Evolutionary conservation across 768 basidiomycete genomes (phyloP), one percentile per base, ranked within the genome.

Genomic region (Rhizopogon sp.): DNA sequence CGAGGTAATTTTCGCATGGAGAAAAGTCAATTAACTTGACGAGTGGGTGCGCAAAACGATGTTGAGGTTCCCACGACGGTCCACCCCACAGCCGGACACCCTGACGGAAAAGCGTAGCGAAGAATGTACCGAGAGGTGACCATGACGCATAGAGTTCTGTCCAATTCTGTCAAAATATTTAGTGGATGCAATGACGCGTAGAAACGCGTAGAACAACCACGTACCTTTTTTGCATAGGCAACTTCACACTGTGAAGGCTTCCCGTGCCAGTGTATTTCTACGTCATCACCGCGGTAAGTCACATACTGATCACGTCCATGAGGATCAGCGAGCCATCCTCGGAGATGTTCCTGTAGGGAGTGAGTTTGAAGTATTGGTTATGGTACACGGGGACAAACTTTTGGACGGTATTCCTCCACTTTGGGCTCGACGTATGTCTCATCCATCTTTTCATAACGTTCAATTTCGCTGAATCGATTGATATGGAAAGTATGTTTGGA

Each of bases 11-110:
- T 73, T 99, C 97, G 74, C 89, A 90, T 3, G 97, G 93, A 8
- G 96, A 98, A 72, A 98, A 98, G 70, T 98, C 95, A 68, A 99
- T 87, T 47, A 98, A 79, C 71, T 93, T 93, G 64, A 96, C 93
- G 53, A 95, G 79, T 5, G 94, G 94, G 70, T 99, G 97, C 14
- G 93, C 93, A 67, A 97, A 98, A 44, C 92, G 88, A 66, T 90
- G 87, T 59, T 91, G 85, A 45, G 82, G 85, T 60, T 88, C 84
- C 87, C 92, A 98, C 10, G 91, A 92, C 28, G 86, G 72, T 11
- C 97, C 97, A 46, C 93, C 96, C 93, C 95, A 98, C 39, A 98
- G 78, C 31, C 92, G 89, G 56, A 98, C 90, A 70, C 97, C 97
- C 70, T 93, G 94, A 40, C 93, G 84, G 69, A 98, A 95, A 45